phyloP scores from a whole-genome alignment of 2,329 filamentous ascomycete species.

The Colletotrichum paranaense region DNA sequence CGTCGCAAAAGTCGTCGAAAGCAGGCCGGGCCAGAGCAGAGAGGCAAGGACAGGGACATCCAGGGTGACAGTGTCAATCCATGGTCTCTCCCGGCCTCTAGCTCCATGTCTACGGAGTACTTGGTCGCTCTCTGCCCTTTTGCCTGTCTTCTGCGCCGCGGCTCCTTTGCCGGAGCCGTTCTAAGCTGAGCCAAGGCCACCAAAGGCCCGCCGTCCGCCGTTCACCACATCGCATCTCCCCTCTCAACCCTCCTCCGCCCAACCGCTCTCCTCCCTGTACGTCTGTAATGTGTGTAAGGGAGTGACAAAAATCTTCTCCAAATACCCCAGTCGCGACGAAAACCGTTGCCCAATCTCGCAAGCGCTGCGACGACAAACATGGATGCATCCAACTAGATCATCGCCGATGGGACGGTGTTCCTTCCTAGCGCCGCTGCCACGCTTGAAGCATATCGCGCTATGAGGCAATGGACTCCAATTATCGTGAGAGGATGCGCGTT shows the following conservation, averaged over 20 bases:
- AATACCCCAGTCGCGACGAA: background rate
- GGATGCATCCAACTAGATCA: slow-evolving; percentile 24
- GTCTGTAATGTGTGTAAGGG: background rate
- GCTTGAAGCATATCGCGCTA: slow-evolving; percentile 22
- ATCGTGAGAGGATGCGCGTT: slow-evolving; percentile 28
- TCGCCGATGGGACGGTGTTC: slow-evolving; percentile 23
- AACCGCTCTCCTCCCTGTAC: background rate
- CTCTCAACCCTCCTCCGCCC: background rate
- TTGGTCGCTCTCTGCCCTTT: background rate
- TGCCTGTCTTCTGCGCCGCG: background rate
- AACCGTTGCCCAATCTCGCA: slow-evolving; percentile 8
- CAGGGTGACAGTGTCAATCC: slow-evolving; percentile 23
- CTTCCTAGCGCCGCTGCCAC: slow-evolving; percentile 26
- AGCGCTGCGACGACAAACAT: slow-evolving; percentile 15
- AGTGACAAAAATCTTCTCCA: background rate
- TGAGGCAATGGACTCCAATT: slow-evolving; percentile 33
- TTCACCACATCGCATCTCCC: background rate
- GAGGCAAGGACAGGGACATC: slow-evolving; percentile 4
- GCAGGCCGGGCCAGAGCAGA: background rate
- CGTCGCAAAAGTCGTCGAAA: background rate
- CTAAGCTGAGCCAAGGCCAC: background rate
- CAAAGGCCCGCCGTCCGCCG: background rate
- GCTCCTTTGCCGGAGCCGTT: slow-evolving; percentile 1
- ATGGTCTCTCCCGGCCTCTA: slow-evolving; percentile 17
- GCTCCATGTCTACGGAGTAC: background rate